Base-by-base conservation (phyloP, 805 yeast species). In the Barnettozyma californica region DNA sequence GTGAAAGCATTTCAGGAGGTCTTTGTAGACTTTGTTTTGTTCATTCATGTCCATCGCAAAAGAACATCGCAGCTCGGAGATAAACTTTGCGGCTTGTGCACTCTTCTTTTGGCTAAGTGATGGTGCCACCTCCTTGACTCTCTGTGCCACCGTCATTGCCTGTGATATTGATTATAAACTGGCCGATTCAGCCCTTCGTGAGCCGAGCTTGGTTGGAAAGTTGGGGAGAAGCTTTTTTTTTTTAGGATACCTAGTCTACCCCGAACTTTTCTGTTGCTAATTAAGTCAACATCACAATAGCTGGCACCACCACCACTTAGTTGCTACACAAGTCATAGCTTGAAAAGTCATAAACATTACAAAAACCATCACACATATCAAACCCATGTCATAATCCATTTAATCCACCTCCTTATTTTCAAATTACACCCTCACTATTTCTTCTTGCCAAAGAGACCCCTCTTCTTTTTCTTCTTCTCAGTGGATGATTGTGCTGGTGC, bases 361-460 rank as follows among this genome's bases (percentile, higher is more conserved):
- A 13, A 29, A 29, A 29, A 29, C 33, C 33, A 29, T 26, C 10
- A 26, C 29, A 10, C 41, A 41, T 29, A 35, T 35, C 38, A 35
- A 16, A 29, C 33, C 33, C 33, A 29, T 13, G 13, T 36, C 39
- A 21, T n/a, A 23, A 25, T 38, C 41, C 23, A 25, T 38, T 25
- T 38, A 16, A n/a, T 16, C 18, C 27, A 38, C n/a, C n/a, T 14
- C 33, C 33, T 9, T 13, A 16, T 11, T 29, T 29, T 29, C 11
- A 13, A 29, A 29, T 29, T 13, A 13, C 33, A 5, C 11, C 27
- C 31, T 16, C 33, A 23, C 38, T 44, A 43, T 21, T 80, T 80
- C 75, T 80, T 81, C 61, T 84, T 77, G 46, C 96, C 89, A 63
- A 92, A 90, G 43, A 88, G 67, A 5, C 94, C 89, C 58, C 79